Percentiles rank a stretch among this genome's conserved stretches.
These are phyloP conservation scores for Coemansia reversa DNA, from an alignment of 192 early-diverging fungal genomes.

Conservation along the genomic window DNA sequence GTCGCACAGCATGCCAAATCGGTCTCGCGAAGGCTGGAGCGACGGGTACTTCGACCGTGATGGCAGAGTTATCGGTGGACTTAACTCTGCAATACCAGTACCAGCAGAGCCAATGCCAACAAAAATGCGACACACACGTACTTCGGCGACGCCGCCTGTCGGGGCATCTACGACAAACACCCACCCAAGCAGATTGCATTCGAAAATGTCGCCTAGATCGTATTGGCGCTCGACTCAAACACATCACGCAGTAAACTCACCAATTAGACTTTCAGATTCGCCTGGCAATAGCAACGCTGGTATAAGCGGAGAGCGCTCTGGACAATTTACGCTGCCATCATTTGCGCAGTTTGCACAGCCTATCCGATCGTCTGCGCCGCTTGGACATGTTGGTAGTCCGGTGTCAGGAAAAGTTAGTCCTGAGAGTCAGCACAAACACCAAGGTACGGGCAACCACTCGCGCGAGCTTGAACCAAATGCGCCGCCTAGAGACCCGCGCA, in stretches of 20 bases:
- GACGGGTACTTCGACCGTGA: constrained; percentile 12
- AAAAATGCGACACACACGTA: background rate
- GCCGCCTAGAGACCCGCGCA: constrained; percentile 10
- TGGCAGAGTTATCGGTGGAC: background rate
- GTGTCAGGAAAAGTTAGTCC: background rate
- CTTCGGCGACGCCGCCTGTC: constrained; percentile 6
- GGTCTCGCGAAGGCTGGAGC: constrained; percentile 20
- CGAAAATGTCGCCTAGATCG: constrained; percentile 11
- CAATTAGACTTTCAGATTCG: constrained; percentile 23
- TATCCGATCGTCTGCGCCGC: background rate
- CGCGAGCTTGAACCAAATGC: constrained; percentile 13
- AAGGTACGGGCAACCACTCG: background rate
- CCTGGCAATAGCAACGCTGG: constrained; percentile 11
- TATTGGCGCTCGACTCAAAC: constrained; percentile 15
- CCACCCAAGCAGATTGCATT: constrained; percentile 12
- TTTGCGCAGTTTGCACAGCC: constrained; percentile 34
- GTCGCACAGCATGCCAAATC: constrained; percentile 41
- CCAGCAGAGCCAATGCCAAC: background rate
- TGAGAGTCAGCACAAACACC: constrained; percentile 8
- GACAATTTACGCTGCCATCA: constrained; percentile 12
- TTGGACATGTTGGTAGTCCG: constrained; percentile 28
- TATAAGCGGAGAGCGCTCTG: background rate
- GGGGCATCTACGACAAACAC: background rate
- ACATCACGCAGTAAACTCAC: constrained; percentile 28
- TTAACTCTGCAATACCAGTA: background rate